phyloP scores from a whole-genome alignment of 345 rosid genomes.

The Arabis alpina region DNA sequence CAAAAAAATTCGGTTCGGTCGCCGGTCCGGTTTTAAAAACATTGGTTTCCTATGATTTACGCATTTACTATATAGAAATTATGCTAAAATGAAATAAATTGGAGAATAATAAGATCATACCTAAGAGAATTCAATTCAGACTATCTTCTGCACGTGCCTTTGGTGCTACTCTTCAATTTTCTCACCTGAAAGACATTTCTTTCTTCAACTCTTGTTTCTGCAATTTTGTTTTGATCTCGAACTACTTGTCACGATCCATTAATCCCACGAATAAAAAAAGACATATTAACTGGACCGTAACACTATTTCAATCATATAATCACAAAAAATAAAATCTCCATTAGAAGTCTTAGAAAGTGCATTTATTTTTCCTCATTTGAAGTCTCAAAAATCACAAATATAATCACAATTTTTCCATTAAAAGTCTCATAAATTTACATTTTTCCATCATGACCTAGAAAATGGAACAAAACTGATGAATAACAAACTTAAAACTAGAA shows the following conservation, averaged over 20 bases:
- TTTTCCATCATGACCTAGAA: slow-evolving; percentile 10
- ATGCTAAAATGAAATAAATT: not conserved
- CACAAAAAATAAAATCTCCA: not conserved
- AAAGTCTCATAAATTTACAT: slow-evolving; percentile 24
- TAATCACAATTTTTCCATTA: slow-evolving; percentile 2
- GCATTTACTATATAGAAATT: too few species aligned
- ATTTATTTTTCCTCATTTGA: not conserved
- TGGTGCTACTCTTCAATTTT: slow-evolving; percentile 1
- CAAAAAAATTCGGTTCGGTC: too few species aligned
- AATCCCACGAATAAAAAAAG: slow-evolving; percentile 6
- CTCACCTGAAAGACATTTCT: slow-evolving; percentile 20
- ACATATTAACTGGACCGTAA: slow-evolving; percentile 7
- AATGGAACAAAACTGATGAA: slow-evolving; percentile 27
- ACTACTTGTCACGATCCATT: slow-evolving; percentile 29
- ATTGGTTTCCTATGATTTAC: too few species aligned
- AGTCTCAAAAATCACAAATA: not conserved
- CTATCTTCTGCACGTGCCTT: slow-evolving; percentile 30
- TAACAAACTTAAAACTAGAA: not conserved
- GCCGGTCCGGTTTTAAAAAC: too few species aligned
- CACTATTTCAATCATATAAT: not conserved
- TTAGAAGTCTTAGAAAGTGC: not conserved
- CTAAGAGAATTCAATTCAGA: slow-evolving; percentile 20
- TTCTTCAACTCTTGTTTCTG: not conserved
- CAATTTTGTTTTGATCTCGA: not conserved
- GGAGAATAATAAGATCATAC: slow-evolving; percentile 17